Evolutionary conservation across 2,329 filamentous ascomycete genomes (phyloP).

Genomic region (Emmonsiellopsis sp.): DNA sequence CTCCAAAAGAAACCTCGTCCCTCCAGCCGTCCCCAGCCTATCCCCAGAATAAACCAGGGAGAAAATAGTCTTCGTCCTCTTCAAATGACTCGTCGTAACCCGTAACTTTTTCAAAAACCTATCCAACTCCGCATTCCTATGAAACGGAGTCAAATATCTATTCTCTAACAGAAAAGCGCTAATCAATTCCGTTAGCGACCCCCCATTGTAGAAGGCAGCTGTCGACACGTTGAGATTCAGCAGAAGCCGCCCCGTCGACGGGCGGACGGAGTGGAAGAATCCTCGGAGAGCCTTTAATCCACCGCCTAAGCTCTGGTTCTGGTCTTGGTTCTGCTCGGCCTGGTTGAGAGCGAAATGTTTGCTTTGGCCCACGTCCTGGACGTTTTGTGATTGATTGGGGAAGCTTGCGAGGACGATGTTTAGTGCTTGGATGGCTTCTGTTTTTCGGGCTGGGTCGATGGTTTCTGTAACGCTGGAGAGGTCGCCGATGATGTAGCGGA

Average conservation of each 20-base stretch:
- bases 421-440: slow-evolving; percentile 46
- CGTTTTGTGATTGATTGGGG: slow-evolving; percentile 30
- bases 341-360: slow-evolving; percentile 37
- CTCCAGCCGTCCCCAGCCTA: background rate
- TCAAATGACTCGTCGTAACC: slow-evolving; percentile 10
- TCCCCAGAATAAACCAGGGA: slow-evolving; percentile 3
- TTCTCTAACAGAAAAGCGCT: background rate
- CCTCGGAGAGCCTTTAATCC: slow-evolving; percentile 51
- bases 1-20: background rate
- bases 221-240: slow-evolving; percentile 55
- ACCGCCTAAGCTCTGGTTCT: slow-evolving; percentile 27
- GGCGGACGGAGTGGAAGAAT: slow-evolving; percentile 53
- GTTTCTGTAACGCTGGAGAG: slow-evolving; percentile 26
- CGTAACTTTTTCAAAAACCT: slow-evolving; percentile 11
- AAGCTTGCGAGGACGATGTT: slow-evolving; percentile 48
- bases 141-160: background rate
- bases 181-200: background rate
- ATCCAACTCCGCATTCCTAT: slow-evolving; percentile 1
- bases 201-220: slow-evolving; percentile 47
- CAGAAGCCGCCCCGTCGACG: slow-evolving; percentile 47
- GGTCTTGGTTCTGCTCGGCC: slow-evolving; percentile 10
- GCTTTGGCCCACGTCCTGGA: slow-evolving; percentile 30
- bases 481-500: slow-evolving; percentile 37
- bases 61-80: slow-evolving; percentile 9
- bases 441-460: slow-evolving; percentile 32